Conservation (phyloP, 1,284 basidiomycete genomes). For the Ganoderma lingzhi region DNA sequence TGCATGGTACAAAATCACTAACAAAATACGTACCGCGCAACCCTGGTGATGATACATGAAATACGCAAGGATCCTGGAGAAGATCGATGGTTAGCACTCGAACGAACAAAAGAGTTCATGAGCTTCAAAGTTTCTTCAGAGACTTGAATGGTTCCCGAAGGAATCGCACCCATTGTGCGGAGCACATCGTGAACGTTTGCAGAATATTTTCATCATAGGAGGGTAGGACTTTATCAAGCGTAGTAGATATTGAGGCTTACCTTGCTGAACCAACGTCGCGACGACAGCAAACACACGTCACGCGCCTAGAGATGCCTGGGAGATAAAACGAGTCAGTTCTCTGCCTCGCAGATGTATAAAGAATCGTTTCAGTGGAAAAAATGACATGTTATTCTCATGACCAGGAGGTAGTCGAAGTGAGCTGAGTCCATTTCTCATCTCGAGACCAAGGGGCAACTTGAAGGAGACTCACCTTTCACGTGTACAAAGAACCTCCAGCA, state of each 20-base stretch:
- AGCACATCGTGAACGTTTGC: slow-evolving; percentile 61
- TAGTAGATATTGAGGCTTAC: background rate
- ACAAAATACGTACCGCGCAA: background rate
- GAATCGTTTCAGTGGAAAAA: background rate
- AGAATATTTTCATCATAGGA: slow-evolving; percentile 57
- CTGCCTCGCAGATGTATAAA: background rate
- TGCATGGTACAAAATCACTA: background rate
- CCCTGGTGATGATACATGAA: background rate
- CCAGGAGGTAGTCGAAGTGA: slow-evolving; percentile 63
- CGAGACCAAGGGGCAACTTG: background rate
- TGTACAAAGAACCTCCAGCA: background rate
- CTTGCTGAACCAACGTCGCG: background rate
- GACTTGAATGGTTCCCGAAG: slow-evolving; percentile 83
- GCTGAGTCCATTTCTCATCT: slow-evolving; percentile 68
- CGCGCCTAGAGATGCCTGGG: background rate
- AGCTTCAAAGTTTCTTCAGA: slow-evolving; percentile 55
- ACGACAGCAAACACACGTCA: background rate
- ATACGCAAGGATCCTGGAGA: background rate
- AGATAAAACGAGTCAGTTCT: background rate
- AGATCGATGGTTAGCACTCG: background rate
- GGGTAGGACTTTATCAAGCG: background rate
- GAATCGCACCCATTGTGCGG: slow-evolving; percentile 62
- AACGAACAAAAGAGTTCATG: background rate
- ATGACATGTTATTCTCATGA: slow-evolving; percentile 54
- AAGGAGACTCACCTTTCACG: slow-evolving; percentile 10